Evolutionary conservation across 805 yeast genomes (phyloP).

Genomic region (Hanseniaspora pseudoguilliermondii): DNA sequence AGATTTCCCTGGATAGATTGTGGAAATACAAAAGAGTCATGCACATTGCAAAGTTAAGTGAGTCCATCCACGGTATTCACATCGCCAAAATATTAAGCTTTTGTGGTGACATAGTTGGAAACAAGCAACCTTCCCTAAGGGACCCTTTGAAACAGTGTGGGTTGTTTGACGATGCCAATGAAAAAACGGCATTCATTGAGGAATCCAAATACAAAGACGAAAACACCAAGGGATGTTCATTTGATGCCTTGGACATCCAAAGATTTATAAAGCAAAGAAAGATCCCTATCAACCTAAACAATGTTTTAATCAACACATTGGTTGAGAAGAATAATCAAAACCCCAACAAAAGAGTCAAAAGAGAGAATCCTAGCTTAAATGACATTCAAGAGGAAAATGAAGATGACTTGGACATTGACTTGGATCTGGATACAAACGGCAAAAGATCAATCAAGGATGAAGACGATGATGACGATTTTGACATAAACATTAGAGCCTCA

Average conservation of each 20-base stretch:
- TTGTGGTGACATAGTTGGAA: constrained; percentile 11
- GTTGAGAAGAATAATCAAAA: constrained; percentile 15
- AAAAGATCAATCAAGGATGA: constrained; percentile 21
- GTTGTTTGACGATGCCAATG: constrained; percentile 38
- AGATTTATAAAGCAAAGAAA: constrained; percentile 28
- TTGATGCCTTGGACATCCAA: constrained; percentile 35
- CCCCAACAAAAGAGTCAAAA: constrained; percentile 26
- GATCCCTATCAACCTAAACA: constrained; percentile 31
- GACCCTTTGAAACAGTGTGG: constrained; percentile 38
- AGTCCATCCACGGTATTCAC: constrained; percentile 32
- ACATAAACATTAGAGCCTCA: constrained; percentile 16
- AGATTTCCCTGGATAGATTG: constrained; percentile 48
- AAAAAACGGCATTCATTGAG: constrained; percentile 21
- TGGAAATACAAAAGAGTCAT: constrained; percentile 52
- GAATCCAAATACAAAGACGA: constrained; percentile 25
- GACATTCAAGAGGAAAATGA: constrained; percentile 20
- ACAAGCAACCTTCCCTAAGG: constrained; percentile 14
- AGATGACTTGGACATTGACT: constrained; percentile 13
- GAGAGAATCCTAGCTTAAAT: constrained; percentile 23
- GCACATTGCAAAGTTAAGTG: constrained; percentile 50
- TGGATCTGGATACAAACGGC: constrained; percentile 21
- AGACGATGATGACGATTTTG: constrained; percentile 27
- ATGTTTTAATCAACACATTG: constrained; percentile 34
- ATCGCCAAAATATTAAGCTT: constrained; percentile 48
- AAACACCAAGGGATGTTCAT: constrained; percentile 25